Conservation (phyloP, 208 protist species). For the Trichomonas gallinae region DNA sequence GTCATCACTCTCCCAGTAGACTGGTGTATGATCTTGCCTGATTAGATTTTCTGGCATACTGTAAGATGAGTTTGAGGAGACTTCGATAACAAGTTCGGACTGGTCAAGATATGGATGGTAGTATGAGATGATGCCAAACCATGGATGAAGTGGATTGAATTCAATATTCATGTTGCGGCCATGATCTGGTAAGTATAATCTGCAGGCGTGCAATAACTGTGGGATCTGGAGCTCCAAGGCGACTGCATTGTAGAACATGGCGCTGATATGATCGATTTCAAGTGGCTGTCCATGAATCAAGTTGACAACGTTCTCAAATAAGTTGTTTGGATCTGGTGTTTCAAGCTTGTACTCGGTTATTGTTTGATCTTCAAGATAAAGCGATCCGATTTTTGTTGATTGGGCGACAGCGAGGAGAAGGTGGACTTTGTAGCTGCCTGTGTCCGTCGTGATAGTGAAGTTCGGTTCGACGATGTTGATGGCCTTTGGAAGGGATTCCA, state of each 20-base stretch:
- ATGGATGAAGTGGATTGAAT: not conserved
- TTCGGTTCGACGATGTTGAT: not conserved
- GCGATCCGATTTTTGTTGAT: not conserved
- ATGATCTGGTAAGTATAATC: not conserved
- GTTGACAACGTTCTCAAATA: not conserved
- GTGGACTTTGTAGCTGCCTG: not conserved
- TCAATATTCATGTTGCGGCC: not conserved
- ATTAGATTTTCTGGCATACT: not conserved
- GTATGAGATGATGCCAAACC: not conserved
- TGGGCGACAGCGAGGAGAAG: not conserved
- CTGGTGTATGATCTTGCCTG: not conserved
- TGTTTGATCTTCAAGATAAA: not conserved
- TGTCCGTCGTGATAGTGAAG: not conserved
- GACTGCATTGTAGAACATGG: not conserved
- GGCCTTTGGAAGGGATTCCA: not conserved
- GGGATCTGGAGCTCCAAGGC: not conserved
- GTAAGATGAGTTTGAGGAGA: not conserved
- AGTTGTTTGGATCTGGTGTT: not conserved
- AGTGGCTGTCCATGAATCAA: not conserved
- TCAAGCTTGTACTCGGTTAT: not conserved
- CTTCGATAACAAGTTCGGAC: not conserved
- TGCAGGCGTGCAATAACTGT: not conserved
- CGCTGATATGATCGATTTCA: not conserved
- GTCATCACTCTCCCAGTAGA: not conserved
- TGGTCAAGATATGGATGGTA: not conserved